phyloP scores from a whole-genome alignment of 208 protist species.

The Leishmania mexicana region DNA sequence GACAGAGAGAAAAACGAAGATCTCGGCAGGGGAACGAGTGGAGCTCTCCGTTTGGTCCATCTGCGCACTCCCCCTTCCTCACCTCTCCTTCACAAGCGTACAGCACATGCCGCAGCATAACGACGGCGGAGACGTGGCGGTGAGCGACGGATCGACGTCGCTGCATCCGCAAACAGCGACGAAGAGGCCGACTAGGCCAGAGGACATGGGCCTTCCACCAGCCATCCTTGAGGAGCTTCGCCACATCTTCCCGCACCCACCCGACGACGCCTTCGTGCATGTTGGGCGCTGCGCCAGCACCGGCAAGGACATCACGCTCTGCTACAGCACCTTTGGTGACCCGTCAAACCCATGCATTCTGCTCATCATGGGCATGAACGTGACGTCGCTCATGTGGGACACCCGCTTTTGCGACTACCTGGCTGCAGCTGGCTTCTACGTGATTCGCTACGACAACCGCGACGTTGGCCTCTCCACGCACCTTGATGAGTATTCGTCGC shows the following conservation, averaged over 20 bases:
- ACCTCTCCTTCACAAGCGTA: not conserved
- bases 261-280: constrained; percentile 34
- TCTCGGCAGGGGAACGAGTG: not conserved
- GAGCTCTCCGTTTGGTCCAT: not conserved
- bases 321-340: constrained; percentile 77
- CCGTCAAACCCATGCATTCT: constrained; percentile 56
- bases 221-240: constrained; percentile 18
- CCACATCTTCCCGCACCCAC: constrained; percentile 11
- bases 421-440: constrained; percentile 66
- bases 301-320: constrained; percentile 55
- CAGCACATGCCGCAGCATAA: not conserved
- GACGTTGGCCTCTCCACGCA: constrained; percentile 77
- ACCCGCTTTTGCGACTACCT: constrained; percentile 68
- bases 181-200: not conserved
- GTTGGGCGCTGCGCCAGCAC: constrained; percentile 67
- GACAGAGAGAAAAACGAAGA: not conserved
- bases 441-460: constrained; percentile 82
- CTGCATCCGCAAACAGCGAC: not conserved
- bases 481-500: constrained; percentile 47
- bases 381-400: constrained; percentile 70
- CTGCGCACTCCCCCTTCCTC: not conserved
- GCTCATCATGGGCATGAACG: constrained; percentile 80
- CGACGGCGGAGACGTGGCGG: not conserved
- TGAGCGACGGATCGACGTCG: constrained; percentile 4
- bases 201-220: constrained; percentile 9